Evolutionary conservation across 2,329 filamentous ascomycete species (phyloP), one percentile per base, ranked within the genome.

Genomic region (Aspergillus calidoustus): DNA sequence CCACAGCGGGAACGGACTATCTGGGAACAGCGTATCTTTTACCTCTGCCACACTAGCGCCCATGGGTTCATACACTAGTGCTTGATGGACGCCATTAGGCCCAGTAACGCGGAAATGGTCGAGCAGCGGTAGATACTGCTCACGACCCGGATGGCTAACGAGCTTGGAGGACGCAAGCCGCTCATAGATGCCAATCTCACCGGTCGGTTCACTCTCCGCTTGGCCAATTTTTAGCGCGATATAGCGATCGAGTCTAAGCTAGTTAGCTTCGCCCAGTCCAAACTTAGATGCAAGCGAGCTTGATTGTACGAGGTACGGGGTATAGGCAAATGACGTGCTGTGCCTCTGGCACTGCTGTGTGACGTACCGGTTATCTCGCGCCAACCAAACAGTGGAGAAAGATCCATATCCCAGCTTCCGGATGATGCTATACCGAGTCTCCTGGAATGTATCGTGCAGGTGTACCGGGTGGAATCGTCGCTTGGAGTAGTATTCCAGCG

Each of bases 351-450:
- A 19, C 19, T 19, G 47, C 4, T 9, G 11, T 22, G 7, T 34
- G n/a, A 48, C 46, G 6, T 49, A 57, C 54, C 48, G 19, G 6
- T 9, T 38, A 15, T 57, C 54, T 9, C 44, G 34, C 13, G 54
- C 54, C 44, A 57, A 41, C 54, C 54, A 57, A 4, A 57, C 54
- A 2, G 54, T 57, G 2, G 54, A 57, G 22, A 57, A 57, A 3
- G 54, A 57, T 2, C 54, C 54, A 22, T 41, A 57, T 3, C 54
- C 54, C 6, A 57, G 15, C 17, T 57, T 57, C 2, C 54, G 54
- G 15, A 57, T 43, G 15, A 57, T 13, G 8, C 3, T 49, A 49
- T 49, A 57, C 15, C 54, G 54, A 8, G 1, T 30, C 2, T 2
- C 54, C 5, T 57, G 46, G 22, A 57, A 57, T 0, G 46, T 50